Conservation (phyloP, 192 early-diverging fungal species). For the Mortierella antarctica region DNA sequence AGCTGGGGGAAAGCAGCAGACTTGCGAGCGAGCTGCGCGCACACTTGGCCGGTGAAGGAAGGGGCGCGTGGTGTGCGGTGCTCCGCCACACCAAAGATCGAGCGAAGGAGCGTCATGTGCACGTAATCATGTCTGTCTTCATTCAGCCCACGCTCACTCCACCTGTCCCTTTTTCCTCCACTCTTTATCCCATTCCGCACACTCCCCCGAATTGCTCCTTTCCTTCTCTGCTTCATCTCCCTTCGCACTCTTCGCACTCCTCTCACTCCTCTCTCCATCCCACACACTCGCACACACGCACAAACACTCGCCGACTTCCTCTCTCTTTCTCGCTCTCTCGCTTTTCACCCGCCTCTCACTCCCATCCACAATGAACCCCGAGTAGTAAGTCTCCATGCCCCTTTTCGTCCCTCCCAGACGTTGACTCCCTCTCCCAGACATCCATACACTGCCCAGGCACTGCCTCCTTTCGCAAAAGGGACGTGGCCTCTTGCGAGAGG, state of each 20-base stretch:
- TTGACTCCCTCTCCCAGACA: neutral
- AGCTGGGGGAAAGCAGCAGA: neutral
- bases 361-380: constrained; percentile 50
- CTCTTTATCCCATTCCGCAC: neutral
- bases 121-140: neutral
- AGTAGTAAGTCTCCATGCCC: constrained; percentile 52
- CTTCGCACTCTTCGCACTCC: neutral
- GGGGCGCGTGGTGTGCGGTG: no score
- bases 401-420: neutral
- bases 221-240: neutral
- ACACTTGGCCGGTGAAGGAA: neutral
- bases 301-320: neutral
- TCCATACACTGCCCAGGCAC: no score
- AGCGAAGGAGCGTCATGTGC: neutral
- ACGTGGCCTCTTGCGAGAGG: neutral
- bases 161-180: neutral
- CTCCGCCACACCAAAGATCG: no score
- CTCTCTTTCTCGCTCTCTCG: neutral
- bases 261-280: neutral
- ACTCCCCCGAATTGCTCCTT: neutral
- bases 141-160: no score
- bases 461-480: neutral
- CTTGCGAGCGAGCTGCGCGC: neutral
- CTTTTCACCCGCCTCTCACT: neutral
- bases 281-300: neutral